These are phyloP conservation scores for Mycosarcoma mackinlayi DNA, from an alignment of 1,284 basidiomycete genomes.

Conservation along the genomic window DNA sequence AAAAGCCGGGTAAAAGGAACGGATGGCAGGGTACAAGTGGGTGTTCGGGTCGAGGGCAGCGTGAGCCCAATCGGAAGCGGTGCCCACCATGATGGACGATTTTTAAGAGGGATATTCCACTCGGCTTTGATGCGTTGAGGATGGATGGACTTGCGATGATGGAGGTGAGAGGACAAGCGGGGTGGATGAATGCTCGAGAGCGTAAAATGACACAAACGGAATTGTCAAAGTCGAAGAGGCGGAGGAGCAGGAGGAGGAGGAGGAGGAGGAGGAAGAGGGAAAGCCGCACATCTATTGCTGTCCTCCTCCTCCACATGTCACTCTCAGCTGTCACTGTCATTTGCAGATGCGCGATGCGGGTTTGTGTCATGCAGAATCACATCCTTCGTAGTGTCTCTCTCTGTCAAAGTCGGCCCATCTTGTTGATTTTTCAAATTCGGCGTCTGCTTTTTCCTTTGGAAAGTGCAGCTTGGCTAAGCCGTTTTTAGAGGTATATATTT, in stretches of 20 bases:
- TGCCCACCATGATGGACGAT: conserved; percentile 19
- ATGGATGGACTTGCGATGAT: conserved; percentile 11
- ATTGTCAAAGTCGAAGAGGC: not conserved
- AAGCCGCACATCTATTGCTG: too few species aligned
- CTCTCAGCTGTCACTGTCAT: too few species aligned
- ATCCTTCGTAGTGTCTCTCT: too few species aligned
- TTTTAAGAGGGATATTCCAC: not conserved
- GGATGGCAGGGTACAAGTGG: conserved; percentile 46
- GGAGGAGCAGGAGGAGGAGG: not conserved
- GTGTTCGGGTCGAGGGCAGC: conserved; percentile 43
- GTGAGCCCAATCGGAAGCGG: conserved; percentile 39
- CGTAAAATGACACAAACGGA: too few species aligned
- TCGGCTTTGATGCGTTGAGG: too few species aligned
- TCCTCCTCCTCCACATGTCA: conserved; percentile 12
- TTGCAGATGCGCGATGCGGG: too few species aligned
- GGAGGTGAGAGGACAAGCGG: not conserved
- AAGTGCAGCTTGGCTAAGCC: too few species aligned
- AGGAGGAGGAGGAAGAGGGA: conserved; percentile 1
- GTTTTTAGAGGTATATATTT: too few species aligned
- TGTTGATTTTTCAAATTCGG: too few species aligned
- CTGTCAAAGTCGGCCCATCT: too few species aligned
- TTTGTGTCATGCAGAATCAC: too few species aligned
- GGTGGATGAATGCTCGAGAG: conserved; percentile 17
- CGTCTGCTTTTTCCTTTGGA: too few species aligned
- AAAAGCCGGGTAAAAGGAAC: conserved; percentile 42